Base-by-base conservation (phyloP, 2,329 filamentous ascomycete species). In the Fusarium xyrophilum region DNA sequence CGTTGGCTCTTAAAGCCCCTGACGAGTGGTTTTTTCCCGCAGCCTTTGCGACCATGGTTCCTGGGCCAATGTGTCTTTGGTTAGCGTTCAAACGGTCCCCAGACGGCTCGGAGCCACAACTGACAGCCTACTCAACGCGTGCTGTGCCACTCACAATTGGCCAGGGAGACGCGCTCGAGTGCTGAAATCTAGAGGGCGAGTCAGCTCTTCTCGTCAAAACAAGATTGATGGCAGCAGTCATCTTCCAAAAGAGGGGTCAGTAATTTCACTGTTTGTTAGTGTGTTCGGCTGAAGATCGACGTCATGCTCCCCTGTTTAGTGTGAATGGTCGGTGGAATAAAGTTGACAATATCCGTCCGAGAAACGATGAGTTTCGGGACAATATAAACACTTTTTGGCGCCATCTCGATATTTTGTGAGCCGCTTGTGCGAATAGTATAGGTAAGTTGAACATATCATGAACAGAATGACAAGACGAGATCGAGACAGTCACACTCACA, bases 21-120 rank as follows among this genome's bases (percentile, higher is more conserved):
- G 55, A 48, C 30, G 46, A 42, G 42, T 63, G 17, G 50, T 54
- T 56, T 70, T 70, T 63, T 58, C 25, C 60, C 59, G 33, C 59
- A 58, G 40, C n/a, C n/a, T 47, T 32, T 38, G 55, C 25, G 14
- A 5, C 23, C n/a, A 64, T 61, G 55, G 71, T 74, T 71, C 65
- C 67, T 66, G 64, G 71, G 63, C 69, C 71, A 73, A 72, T 73
- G 50, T 60, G 59, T 53, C 60, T 61, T 50, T 15, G 47, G 62
- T 60, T 73, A 71, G 71, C 68, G 61, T 61, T 38, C 38, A 40
- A 21, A 43, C 54, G 28, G 56, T 36, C 52, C 60, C 39, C 44
- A 48, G 56, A 56, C 55, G 46, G 61, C 40, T 60, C 60, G 38
- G 63, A 67, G 70, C 70, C 70, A 73, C 70, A 73, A 68, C 70